A percentile compares a stretch with the other conserved stretches of the same genome.
Evolutionary conservation across 306 rosid species (phyloP).

Genomic region (Abrus precatorius): DNA sequence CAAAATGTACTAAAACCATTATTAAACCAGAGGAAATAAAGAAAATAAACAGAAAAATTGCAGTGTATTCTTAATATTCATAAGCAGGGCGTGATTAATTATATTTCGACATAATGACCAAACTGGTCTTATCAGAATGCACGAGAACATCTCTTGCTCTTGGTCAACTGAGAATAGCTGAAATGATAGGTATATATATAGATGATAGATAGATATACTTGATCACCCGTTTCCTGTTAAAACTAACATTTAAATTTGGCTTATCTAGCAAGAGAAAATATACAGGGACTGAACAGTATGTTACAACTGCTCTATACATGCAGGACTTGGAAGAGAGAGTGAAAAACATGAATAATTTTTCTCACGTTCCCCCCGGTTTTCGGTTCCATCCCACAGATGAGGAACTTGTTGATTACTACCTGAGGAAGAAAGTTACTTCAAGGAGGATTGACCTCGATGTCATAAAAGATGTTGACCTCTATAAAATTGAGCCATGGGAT

Average conservation of each 20-base stretch:
- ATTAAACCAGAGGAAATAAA: neutral
- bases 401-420: slow-evolving; percentile 96
- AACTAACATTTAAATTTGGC: neutral
- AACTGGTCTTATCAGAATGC: neutral
- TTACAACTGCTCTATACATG: neutral
- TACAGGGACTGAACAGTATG: neutral
- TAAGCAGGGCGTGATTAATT: neutral
- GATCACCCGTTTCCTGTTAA: neutral
- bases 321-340: slow-evolving; percentile 50
- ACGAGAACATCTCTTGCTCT: neutral
- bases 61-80: neutral
- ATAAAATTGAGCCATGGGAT: slow-evolving; percentile 97
- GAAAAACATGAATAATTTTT: slow-evolving; percentile 61
- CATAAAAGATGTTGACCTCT: slow-evolving; percentile 92
- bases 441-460: slow-evolving; percentile 87
- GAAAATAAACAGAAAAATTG: neutral
- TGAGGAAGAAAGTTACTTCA: slow-evolving; percentile 77
- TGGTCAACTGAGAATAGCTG: neutral
- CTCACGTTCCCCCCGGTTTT: slow-evolving; percentile 93
- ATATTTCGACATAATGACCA: neutral
- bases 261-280: neutral
- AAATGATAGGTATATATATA: neutral
- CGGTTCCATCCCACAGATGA: slow-evolving; percentile 97
- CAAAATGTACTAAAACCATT: neutral
- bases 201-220: neutral